Conservation (phyloP, 805 yeast species). For the Nakazawaea molendinolei region DNA sequence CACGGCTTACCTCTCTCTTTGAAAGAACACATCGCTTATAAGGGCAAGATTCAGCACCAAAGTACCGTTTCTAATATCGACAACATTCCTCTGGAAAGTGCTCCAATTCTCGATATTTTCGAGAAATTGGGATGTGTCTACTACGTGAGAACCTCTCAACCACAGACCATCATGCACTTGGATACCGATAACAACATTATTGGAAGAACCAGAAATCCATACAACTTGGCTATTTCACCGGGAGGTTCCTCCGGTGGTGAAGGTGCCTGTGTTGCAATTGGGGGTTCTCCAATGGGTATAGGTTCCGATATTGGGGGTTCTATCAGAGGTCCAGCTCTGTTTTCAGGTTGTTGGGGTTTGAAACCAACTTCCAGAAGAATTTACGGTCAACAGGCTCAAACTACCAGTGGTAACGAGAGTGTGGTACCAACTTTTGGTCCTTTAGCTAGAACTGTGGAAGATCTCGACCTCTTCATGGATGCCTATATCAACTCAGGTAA, state of each 20-base stretch:
- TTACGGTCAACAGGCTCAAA: constrained; percentile 39
- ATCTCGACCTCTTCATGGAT: constrained; percentile 64
- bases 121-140: constrained; percentile 52
- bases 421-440: constrained; percentile 67
- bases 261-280: constrained; percentile 54
- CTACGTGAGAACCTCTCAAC: constrained; percentile 61
- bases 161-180: constrained; percentile 65
- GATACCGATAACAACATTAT: constrained; percentile 55
- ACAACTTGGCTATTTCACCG: constrained; percentile 49
- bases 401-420: constrained; percentile 59
- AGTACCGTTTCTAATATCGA: constrained; percentile 49
- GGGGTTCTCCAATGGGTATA: constrained; percentile 55
- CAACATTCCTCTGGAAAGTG: constrained; percentile 39
- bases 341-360: constrained; percentile 54
- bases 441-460: constrained; percentile 55
- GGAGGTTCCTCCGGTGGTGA: constrained; percentile 79
- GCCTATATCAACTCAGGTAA: constrained; percentile 52
- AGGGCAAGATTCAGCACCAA: constrained; percentile 50
- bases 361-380: constrained; percentile 53
- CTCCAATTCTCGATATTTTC: constrained; percentile 40
- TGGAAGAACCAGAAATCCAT: constrained; percentile 54
- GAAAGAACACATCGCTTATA: constrained; percentile 56
- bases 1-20: constrained; percentile 67
- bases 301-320: constrained; percentile 75
- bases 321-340: constrained; percentile 63